phyloP scores from a whole-genome alignment of 2,329 filamentous ascomycete genomes.

The Dactylonectria estremocensis region DNA sequence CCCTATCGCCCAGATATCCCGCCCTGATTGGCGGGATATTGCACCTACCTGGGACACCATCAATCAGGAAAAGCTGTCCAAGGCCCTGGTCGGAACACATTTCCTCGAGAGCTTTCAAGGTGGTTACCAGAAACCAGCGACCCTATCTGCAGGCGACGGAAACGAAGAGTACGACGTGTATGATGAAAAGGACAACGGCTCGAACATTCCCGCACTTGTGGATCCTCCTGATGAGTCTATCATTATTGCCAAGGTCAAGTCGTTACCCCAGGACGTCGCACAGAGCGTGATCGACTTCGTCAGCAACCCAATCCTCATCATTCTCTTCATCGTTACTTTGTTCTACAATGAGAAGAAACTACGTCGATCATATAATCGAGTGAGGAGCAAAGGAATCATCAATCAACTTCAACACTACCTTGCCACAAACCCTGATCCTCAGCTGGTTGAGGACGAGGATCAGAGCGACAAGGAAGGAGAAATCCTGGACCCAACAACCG shows the following conservation, averaged over 20 bases:
- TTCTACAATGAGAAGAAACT: conserved; percentile 64
- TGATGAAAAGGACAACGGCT: conserved; percentile 54
- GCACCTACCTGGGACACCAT: conserved; percentile 57
- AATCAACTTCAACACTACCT: conserved; percentile 44
- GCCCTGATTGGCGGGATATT: conserved; percentile 64
- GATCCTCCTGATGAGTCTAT: conserved; percentile 55
- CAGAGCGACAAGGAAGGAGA: conserved; percentile 39
- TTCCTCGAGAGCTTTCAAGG: conserved; percentile 64
- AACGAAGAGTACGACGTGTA: conserved; percentile 36
- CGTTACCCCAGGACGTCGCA: conserved; percentile 65
- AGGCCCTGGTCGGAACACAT: conserved; percentile 81
- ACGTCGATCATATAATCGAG: conserved; percentile 56
- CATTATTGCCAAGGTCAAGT: conserved; percentile 66
- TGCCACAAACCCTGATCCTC: conserved; percentile 12
- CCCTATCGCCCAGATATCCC: conserved; percentile 62
- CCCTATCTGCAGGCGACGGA: conserved; percentile 53
- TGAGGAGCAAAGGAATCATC: conserved; percentile 49
- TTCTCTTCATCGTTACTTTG: conserved; percentile 60
- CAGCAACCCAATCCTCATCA: conserved; percentile 67
- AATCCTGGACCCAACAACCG: not conserved
- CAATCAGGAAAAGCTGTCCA: conserved; percentile 65
- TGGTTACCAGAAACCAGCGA: conserved; percentile 54
- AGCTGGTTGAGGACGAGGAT: conserved; percentile 32
- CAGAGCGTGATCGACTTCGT: conserved; percentile 69
- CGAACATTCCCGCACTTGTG: conserved; percentile 49